These are phyloP conservation scores for Angophora floribunda DNA, from an alignment of 345 rosid genomes.

Conservation along the genomic window DNA sequence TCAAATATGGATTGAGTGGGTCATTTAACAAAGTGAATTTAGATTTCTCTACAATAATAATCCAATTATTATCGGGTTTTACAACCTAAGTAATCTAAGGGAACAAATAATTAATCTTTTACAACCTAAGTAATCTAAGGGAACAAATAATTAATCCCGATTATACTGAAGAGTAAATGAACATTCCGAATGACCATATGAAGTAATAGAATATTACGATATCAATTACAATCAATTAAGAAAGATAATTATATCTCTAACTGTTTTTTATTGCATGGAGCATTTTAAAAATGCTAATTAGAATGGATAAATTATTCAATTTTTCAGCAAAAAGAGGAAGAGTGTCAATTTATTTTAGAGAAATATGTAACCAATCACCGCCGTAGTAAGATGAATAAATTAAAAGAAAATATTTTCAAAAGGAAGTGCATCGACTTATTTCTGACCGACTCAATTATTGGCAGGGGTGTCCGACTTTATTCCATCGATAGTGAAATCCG, in stretches of 20 bases:
- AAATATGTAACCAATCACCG: not conserved
- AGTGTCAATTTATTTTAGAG: not conserved
- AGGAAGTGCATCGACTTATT: not conserved
- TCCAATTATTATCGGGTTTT: no score
- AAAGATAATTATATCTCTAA: no score
- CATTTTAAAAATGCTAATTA: not conserved
- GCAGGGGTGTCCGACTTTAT: not conserved
- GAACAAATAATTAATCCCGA: no score
- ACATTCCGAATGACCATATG: not conserved
- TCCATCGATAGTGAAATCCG: not conserved
- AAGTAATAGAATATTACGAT: not conserved
- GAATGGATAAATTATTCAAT: not conserved
- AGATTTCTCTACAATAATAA: no score
- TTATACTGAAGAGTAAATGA: not conserved
- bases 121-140: no score
- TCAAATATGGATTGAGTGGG: no score
- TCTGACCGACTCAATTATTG: not conserved
- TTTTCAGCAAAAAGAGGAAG: not conserved
- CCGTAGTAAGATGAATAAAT: not conserved
- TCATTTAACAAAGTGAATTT: no score
- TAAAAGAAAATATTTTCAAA: not conserved
- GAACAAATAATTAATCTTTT: no score
- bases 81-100: no score
- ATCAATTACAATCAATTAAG: not conserved
- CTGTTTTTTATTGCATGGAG: not conserved